Evolutionary conservation across 768 basidiomycete species (phyloP).

Genomic region (Dendrothele bispora): DNA sequence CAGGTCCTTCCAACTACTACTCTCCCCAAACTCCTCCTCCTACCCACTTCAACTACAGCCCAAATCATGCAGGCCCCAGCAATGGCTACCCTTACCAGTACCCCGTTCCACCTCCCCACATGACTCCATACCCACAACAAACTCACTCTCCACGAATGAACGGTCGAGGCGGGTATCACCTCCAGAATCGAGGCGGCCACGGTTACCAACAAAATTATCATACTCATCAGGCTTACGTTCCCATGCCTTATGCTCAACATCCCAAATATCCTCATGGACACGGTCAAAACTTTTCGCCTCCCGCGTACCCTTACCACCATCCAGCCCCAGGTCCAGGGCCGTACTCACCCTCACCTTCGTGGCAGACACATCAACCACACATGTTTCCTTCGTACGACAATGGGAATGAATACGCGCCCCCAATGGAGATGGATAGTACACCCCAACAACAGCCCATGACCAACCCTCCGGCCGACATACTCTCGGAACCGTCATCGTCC

Average conservation of each 20-base stretch:
- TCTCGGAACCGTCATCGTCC: no score
- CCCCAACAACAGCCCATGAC: no score
- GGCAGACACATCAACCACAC: not conserved
- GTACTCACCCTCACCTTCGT: not conserved
- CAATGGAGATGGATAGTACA: no score
- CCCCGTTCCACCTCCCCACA: conserved; percentile 2
- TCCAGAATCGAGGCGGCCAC: not conserved
- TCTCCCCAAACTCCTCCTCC: conserved; percentile 16
- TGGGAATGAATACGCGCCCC: no score
- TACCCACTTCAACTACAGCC: conserved; percentile 3
- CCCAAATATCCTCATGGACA: not conserved
- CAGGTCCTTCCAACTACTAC: conserved; percentile 26
- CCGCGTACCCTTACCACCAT: not conserved
- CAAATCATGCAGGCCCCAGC: conserved; percentile 13
- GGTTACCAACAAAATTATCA: conserved; percentile 7
- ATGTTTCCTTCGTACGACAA: no score
- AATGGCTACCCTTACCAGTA: conserved; percentile 14
- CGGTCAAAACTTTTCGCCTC: not conserved
- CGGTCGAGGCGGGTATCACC: not conserved
- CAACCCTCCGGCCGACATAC: no score
- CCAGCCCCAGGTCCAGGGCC: not conserved
- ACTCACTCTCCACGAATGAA: conserved; percentile 3
- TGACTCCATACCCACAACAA: conserved; percentile 1
- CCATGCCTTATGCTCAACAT: not conserved
- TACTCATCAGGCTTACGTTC: conserved; percentile 1